A percentile compares a stretch with the other conserved stretches of the same genome.
These are phyloP conservation scores for Tetragonia tetragonoides DNA, from an alignment of 148 eudicot species.

Conservation along the genomic window DNA sequence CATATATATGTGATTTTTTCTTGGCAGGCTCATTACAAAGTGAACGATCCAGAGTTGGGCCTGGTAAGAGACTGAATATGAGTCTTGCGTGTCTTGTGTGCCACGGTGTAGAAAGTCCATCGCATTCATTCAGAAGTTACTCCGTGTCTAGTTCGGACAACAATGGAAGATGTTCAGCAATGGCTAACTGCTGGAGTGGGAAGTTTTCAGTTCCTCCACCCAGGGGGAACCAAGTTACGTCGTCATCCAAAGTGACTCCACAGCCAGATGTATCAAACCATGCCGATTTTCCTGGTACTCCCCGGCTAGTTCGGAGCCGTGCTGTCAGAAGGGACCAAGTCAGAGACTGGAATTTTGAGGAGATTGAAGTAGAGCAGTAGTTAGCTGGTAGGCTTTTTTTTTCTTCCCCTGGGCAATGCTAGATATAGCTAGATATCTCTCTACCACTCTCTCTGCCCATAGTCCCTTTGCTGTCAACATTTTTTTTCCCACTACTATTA, in stretches of 20 bases:
- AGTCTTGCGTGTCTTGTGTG: conserved; percentile 87
- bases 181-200: conserved; percentile 63
- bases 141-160: conserved; percentile 88
- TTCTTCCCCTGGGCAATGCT: conserved; percentile 15
- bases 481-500: conserved; percentile 11
- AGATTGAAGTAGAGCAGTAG: conserved; percentile 30
- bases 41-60: background rate
- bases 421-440: conserved; percentile 26
- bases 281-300: conserved; percentile 41
- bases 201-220: conserved; percentile 43
- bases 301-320: conserved; percentile 70
- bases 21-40: conserved; percentile 18
- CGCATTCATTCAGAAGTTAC: conserved; percentile 82
- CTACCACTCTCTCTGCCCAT: background rate
- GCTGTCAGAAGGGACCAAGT: conserved; percentile 83
- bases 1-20: background rate
- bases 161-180: conserved; percentile 73
- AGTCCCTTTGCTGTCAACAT: background rate
- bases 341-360: conserved; percentile 82
- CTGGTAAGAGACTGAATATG: conserved; percentile 42
- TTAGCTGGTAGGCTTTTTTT: conserved; percentile 21
- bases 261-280: conserved; percentile 50
- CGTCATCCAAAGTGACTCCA: conserved; percentile 87
- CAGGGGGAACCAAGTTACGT: conserved; percentile 35
- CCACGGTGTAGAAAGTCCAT: conserved; percentile 86